These are phyloP conservation scores for Knoxdaviesia proteae DNA, from an alignment of 2,329 filamentous ascomycete genomes.

Conservation along the genomic window DNA sequence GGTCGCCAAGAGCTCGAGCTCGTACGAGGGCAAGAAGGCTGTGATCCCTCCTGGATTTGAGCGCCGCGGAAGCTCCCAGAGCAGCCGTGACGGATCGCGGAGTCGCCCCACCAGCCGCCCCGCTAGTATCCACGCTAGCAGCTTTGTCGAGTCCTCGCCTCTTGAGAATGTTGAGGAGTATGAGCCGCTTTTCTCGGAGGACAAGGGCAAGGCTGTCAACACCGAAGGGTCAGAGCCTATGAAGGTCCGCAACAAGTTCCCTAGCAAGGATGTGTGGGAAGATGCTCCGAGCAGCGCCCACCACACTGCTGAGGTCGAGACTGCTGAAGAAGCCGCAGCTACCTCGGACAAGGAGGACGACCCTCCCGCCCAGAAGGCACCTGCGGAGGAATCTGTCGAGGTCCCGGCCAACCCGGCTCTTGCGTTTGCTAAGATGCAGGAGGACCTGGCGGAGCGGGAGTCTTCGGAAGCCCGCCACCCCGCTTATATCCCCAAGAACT, in stretches of 20 bases:
- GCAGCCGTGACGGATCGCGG: slow-evolving; percentile 33
- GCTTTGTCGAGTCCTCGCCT: slow-evolving; percentile 41
- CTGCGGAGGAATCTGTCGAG: slow-evolving; percentile 8
- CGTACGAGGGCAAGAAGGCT: slow-evolving; percentile 55
- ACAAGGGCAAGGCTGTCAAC: slow-evolving; percentile 24
- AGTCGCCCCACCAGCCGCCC: slow-evolving; percentile 46
- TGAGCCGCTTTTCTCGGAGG: slow-evolving; percentile 62
- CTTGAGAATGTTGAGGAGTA: slow-evolving; percentile 83
- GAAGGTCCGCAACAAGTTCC: slow-evolving; percentile 48
- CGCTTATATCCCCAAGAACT: slow-evolving; percentile 22
- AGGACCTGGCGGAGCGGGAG: slow-evolving; percentile 41
- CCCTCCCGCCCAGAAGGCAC: slow-evolving; percentile 9
- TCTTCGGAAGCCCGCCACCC: slow-evolving; percentile 13
- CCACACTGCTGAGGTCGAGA: slow-evolving; percentile 49
- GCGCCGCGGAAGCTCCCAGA: slow-evolving; percentile 24
- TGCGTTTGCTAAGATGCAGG: slow-evolving; percentile 44
- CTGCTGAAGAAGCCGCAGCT: neutral
- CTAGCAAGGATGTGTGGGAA: slow-evolving; percentile 93
- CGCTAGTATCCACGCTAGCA: slow-evolving; percentile 34
- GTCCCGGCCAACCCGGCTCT: slow-evolving; percentile 35
- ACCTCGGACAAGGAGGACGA: slow-evolving; percentile 17
- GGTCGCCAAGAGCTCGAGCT: slow-evolving; percentile 49
- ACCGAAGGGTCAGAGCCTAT: slow-evolving; percentile 15
- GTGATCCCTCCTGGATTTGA: slow-evolving; percentile 43
- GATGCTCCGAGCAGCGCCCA: slow-evolving; percentile 76